These are phyloP conservation scores for Pseudisothecium myosuroides DNA, from an alignment of 225 moss, liverwort and hornwort genomes.

Conservation along the genomic window DNA sequence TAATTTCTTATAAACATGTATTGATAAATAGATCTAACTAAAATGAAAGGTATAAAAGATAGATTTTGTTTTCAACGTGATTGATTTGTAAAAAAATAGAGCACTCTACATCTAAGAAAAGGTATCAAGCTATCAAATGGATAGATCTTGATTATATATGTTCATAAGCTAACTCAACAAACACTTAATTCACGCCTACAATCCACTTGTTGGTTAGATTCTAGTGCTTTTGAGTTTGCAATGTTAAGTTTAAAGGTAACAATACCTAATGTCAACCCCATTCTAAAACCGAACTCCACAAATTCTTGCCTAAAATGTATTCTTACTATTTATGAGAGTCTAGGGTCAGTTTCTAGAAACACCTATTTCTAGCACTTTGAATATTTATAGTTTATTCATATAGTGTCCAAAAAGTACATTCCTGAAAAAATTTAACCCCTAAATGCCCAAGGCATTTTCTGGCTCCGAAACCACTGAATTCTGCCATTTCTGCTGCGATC, in stretches of 20 bases:
- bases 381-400: neutral
- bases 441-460: too few relatives aligned
- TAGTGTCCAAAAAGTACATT: neutral
- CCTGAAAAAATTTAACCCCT: too few relatives aligned
- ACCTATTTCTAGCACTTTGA: fast-evolving
- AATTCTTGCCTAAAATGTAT: neutral
- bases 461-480: too few relatives aligned
- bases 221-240: neutral
- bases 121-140: neutral
- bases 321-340: neutral
- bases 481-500: too few relatives aligned
- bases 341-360: fast-evolving
- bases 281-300: fast-evolving
- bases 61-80: too few relatives aligned
- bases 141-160: neutral
- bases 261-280: too few relatives aligned
- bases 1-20: neutral
- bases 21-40: too few relatives aligned
- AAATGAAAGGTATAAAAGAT: neutral
- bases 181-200: too few relatives aligned
- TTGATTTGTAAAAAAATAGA: fast-evolving
- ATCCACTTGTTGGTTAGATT: fast-evolving
- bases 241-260: neutral
- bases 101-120: neutral
- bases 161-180: neutral